Evolutionary conservation across 345 rosid species (phyloP), one percentile per base, ranked within the genome.

Genomic region (Syzygium aromaticum): DNA sequence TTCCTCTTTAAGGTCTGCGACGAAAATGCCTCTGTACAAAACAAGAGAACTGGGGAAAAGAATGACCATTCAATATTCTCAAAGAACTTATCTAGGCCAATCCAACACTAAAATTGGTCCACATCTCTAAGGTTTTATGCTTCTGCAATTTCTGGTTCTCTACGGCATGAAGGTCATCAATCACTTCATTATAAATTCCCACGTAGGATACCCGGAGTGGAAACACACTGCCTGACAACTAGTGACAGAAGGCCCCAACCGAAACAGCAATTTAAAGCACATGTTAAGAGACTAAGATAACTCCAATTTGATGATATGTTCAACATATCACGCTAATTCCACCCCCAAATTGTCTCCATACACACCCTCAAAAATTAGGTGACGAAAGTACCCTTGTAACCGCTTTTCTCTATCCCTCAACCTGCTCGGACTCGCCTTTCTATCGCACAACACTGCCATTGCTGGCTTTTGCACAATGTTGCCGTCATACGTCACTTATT

Each of bases 101-200:
- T 61, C 43, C 59, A 83, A 89, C 63, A 28, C 85, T 49, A 54
- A 11, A 63, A 86, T 90, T 16, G 84, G 40, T 53, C 56, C 52
- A 43, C 38, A 94, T 98, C 96, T 95, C 98, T 89, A 95, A 94
- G 89, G 95, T 95, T 93, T 96, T 98, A 89, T 94, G 98, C 80
- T 94, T 94, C 84, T 92, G 96, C 89, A 97, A 88, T 87, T 95
- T 96, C 89, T 95, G 98, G 73, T 94, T 95, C 91, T 93, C 98
- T 38, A 93, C 94, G 0, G 93, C 91, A 43, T 95, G 90, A 87
- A 94, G 98, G 88, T 95, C 98, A 85, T 94, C 95, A 85, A 97
- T 96, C 87, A 95, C 99, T 87, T 97, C 98, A 12, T 96, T 95
- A 85, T 96, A 96, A 85, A 97, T 95, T 86, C 95, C 98, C 98